Evolutionary conservation across 225 moss, liverwort and hornwort genomes (phyloP).

Genomic region (Antitrichia curtipendula): DNA sequence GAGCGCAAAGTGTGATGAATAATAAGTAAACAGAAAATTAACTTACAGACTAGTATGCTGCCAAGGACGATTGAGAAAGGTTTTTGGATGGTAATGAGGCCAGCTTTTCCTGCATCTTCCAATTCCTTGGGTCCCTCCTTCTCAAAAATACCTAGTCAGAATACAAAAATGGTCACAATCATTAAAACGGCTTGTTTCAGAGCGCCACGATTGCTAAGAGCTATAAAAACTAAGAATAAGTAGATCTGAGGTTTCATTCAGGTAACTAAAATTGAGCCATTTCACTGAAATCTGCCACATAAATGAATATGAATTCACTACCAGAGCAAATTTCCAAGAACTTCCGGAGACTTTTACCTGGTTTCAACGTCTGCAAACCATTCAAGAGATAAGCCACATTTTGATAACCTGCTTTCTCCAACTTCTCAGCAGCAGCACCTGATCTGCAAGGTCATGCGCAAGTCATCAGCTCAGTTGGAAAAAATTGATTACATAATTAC

Average conservation of each 20-base stretch:
- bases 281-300: not conserved
- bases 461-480: not conserved
- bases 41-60: constrained; percentile 47
- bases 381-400: constrained; percentile 67
- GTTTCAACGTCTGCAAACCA: constrained; percentile 58
- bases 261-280: not conserved
- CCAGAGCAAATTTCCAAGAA: not conserved
- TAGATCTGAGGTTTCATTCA: not conserved
- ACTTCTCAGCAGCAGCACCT: constrained; percentile 59
- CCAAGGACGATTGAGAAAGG: constrained; percentile 65
- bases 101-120: constrained; percentile 81
- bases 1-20: not conserved
- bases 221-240: not conserved
- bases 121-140: constrained; percentile 79
- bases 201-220: not conserved
- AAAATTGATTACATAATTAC: not conserved
- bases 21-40: not conserved
- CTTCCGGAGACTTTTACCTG: constrained; percentile 12
- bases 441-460: constrained; percentile 20
- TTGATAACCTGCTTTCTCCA: constrained; percentile 52
- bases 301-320: not conserved
- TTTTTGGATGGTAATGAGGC: constrained; percentile 68
- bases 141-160: constrained; percentile 38
- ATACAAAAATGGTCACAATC: not conserved
- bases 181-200: not conserved